Evolutionary conservation across 495 filamentous ascomycete genomes (phyloP), one percentile per base, ranked within the genome.

Genomic region (Hyaloscypha hepaticicola): DNA sequence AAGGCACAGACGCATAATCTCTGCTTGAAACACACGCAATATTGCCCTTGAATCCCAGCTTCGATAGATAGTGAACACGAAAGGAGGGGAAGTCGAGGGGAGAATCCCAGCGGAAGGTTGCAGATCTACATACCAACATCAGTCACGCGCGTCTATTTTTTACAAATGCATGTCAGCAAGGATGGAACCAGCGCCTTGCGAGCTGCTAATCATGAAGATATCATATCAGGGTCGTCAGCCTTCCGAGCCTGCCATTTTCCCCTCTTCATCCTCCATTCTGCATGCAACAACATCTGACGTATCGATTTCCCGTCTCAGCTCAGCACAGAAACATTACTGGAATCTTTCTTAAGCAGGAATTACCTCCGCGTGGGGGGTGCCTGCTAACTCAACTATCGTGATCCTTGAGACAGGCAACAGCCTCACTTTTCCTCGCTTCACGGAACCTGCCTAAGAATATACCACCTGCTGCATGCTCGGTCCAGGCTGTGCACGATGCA

Each of bases 131-230:
- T n/a, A 21, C 50, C 3, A 21, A 9, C 50, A 57, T 29, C 53
- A 59, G 31, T 59, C 57, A 59, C 57, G 57, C 57, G 57, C 57
- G 57, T 59, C 57, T 59, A 59, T 24, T 59, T 59, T 14, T 16
- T 45, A 9, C 38, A 45, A 45, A 8, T 45, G 38, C 58, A 27
- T 50, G 38, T 61, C 58, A 61, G 58, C 45, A 27, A 61, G 41
- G 41, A 33, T 27, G 25, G 26, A 59, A 33, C 58, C 41, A 61
- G 31, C 58, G 58, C 41, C 45, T 50, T 61, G n/a, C 25, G 58
- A 61, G 58, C 58, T 51, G 16, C 29, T 48, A 59, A 45, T 31
- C 29, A 59, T 59, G 57, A 21, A 6, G 53, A 33, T 57, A 57
- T 57, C 53, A 57, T 57, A 57, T 57, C 53, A 57, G 26, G 53